Evolutionary conservation across 441 rosid species (phyloP), one percentile per base, ranked within the genome.

Genomic region (Adansonia rubrostipa): DNA sequence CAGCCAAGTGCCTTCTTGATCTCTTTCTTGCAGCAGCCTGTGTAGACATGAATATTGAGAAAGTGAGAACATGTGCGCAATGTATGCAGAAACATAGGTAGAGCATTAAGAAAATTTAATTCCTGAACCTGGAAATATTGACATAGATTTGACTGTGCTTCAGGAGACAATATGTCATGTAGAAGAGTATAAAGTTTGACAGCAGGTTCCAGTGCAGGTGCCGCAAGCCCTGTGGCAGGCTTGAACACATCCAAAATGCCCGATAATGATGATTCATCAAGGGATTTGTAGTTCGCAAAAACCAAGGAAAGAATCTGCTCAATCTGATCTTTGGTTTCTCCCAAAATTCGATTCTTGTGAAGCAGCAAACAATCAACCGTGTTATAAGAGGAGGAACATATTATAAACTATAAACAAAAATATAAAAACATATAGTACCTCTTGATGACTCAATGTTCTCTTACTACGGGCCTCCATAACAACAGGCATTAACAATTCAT

Each of bases 271-370:
- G 98, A 88, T 80, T 96, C 99, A 58, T 96, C 98, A 72, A 96
- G 97, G 33, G 98, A 93, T 80, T 96, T 96, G 83, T 96, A 96
- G 80, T 93, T 94, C 90, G 90, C 97, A 78, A 94, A 94, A 81
- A 86, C 92, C 74, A 88, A 80, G 74, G 96, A 86, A 80, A 96
- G 95, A 77, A 92, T 91, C 84, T 93, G 99, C 84, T 94, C 97
- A n/a, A 94, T 92, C 87, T 94, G 97, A 84, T 96, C 98, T 85
- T 88, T 96, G 82, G 90, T 89, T 86, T 94, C 99, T 82, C 93
- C 97, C 81, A 93, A 80, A 68, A 96, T 90, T 75, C 98, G 96
- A 50, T 96, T 96, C 99, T 96, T 86, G 75, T 68, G 50, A 87
- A 86, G 69, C 60, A 75, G 75, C 64, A 47, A 83, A 61, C 73